Conservation (phyloP, 257 asterid genomes). For the Avicennia marina region DNA sequence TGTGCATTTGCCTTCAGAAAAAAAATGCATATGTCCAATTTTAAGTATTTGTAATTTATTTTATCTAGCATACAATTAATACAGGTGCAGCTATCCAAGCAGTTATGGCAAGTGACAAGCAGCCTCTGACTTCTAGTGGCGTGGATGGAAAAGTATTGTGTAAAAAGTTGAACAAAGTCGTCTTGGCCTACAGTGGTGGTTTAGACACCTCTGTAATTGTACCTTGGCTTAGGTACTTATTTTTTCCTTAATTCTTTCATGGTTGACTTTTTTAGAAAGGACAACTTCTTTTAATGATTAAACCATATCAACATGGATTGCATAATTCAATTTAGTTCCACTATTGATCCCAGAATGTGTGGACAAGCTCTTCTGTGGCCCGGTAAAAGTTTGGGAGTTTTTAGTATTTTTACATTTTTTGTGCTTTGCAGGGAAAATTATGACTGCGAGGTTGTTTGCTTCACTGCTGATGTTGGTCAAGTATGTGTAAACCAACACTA, state of each 20-base stretch:
- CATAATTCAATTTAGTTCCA: neutral
- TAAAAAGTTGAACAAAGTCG: conserved; percentile 84
- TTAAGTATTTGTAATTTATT: neutral
- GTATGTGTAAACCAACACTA: too few species aligned
- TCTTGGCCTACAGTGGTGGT: conserved; percentile 95
- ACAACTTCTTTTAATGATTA: conserved; percentile 6
- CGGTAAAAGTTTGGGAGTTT: neutral
- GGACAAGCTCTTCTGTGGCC: neutral
- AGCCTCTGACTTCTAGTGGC: conserved; percentile 34
- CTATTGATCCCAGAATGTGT: neutral
- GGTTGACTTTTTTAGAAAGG: neutral
- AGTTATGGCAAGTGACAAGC: conserved; percentile 58
- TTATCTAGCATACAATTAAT: neutral
- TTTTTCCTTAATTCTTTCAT: neutral
- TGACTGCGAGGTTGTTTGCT: conserved; percentile 95
- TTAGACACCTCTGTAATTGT: conserved; percentile 97
- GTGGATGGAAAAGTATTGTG: conserved; percentile 38
- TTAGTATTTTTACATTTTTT: conserved; percentile 5
- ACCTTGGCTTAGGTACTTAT: conserved; percentile 94
- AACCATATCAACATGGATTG: neutral
- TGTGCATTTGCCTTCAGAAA: neutral
- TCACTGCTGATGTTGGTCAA: conserved; percentile 94
- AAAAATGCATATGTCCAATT: neutral
- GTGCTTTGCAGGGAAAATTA: conserved; percentile 66
- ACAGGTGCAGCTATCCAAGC: conserved; percentile 58